Percentiles rank a stretch among this genome's conserved stretches.
These are phyloP conservation scores for Pholiota microspora DNA, from an alignment of 768 basidiomycete genomes.

Conservation along the genomic window DNA sequence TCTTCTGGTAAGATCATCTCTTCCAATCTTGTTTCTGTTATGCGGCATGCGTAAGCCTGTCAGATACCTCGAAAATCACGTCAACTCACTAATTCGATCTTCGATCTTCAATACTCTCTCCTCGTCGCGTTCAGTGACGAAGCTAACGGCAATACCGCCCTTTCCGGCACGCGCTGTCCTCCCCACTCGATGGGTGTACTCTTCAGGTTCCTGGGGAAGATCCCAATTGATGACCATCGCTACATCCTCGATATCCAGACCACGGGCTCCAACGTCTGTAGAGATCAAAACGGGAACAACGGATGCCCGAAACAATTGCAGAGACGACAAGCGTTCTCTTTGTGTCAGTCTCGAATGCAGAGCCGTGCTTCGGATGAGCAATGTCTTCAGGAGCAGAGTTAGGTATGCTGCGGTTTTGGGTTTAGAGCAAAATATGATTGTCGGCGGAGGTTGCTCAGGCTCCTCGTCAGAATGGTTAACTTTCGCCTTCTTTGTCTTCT, in stretches of 20 bases:
- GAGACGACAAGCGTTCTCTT: conserved; percentile 78
- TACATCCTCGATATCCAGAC: conserved; percentile 94
- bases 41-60: not conserved
- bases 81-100: conserved; percentile 72
- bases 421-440: conserved; percentile 90
- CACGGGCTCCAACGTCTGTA: conserved; percentile 94
- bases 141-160: conserved; percentile 88
- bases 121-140: conserved; percentile 93
- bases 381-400: conserved; percentile 70
- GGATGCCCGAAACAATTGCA: conserved; percentile 83
- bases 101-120: conserved; percentile 82
- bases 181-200: conserved; percentile 96
- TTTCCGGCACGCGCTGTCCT: conserved; percentile 89
- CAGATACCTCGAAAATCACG: not conserved
- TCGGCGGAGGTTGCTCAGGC: conserved; percentile 82
- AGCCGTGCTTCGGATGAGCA: conserved; percentile 82
- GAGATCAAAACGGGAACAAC: conserved; percentile 90
- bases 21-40: conserved; percentile 66
- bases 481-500: conserved; percentile 35
- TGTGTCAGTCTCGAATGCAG: conserved; percentile 94
- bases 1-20: conserved; percentile 79
- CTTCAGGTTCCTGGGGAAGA: conserved; percentile 83
- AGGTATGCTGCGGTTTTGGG: conserved; percentile 90
- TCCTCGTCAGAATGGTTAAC: conserved; percentile 42
- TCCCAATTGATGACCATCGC: conserved; percentile 98